phyloP scores from a whole-genome alignment of 2,329 filamentous ascomycete genomes.

The Fusarium foetens region DNA sequence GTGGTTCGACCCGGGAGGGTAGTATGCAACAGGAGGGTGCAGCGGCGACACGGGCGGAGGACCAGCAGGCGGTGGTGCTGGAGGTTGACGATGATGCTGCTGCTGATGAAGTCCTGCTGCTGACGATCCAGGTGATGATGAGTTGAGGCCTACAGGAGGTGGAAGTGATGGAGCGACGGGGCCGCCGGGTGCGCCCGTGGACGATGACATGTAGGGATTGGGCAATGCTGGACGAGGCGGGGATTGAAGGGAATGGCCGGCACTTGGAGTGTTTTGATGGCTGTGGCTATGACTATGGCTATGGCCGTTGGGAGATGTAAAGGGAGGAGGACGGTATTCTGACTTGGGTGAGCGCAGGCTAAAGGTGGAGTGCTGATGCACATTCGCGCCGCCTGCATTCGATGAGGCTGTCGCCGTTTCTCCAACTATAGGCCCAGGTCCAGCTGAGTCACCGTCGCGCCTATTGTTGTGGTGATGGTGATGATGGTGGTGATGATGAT shows the following conservation, averaged over 20 bases:
- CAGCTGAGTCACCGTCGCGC: constrained; percentile 54
- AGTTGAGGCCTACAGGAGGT: constrained; percentile 43
- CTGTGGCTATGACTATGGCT: constrained; percentile 45
- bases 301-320: constrained; percentile 44
- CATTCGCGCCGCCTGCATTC: constrained; percentile 43
- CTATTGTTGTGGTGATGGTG: constrained; percentile 48
- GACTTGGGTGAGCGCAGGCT: constrained; percentile 61
- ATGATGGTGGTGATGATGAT: constrained; percentile 51
- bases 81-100: constrained; percentile 43
- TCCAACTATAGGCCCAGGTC: constrained; percentile 23
- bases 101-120: constrained; percentile 42
- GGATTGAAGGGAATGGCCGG: constrained; percentile 47
- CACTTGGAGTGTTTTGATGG: constrained; percentile 43
- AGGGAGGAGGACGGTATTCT: constrained; percentile 52
- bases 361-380: constrained; percentile 57
- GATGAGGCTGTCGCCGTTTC: constrained; percentile 39
- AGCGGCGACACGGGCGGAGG: constrained; percentile 54
- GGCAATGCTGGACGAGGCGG: constrained; percentile 46
- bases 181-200: constrained; percentile 44
- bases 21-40: constrained; percentile 57
- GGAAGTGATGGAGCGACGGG: constrained; percentile 48
- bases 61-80: constrained; percentile 37
- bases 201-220: constrained; percentile 52
- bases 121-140: constrained; percentile 32
- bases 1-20: constrained; percentile 45